Evolutionary conservation across 2,329 filamentous ascomycete genomes (phyloP).

Genomic region (Penicillium sp.): DNA sequence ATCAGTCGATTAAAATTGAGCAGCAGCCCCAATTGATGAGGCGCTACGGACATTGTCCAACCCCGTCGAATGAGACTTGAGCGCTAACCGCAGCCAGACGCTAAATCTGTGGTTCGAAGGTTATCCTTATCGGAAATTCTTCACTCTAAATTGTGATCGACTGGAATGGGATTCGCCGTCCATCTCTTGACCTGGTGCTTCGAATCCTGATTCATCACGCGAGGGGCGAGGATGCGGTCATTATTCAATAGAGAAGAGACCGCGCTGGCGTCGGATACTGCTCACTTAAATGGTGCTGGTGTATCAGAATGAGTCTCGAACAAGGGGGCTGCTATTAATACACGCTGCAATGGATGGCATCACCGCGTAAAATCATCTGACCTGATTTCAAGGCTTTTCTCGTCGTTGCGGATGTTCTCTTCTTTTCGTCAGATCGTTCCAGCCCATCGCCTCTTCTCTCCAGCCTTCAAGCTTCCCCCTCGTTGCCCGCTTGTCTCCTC

Average conservation of each 20-base stretch:
- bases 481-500: not conserved
- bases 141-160: constrained; percentile 6
- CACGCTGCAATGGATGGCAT: constrained; percentile 5
- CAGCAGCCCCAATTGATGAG: not conserved
- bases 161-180: not conserved
- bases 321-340: constrained; percentile 20
- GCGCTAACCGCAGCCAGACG: constrained; percentile 4
- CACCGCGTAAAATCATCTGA: constrained; percentile 14
- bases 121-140: constrained; percentile 7
- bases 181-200: not conserved
- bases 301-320: constrained; percentile 8
- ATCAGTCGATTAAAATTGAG: not conserved
- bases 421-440: not conserved
- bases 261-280: not conserved
- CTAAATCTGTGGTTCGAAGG: constrained; percentile 1
- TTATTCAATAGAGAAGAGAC: not conserved
- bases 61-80: not conserved
- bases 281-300: constrained; percentile 1
- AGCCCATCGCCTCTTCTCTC: not conserved
- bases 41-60: not conserved
- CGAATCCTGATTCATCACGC: not conserved
- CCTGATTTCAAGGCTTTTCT: constrained; percentile 4
- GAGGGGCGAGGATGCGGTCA: not conserved
- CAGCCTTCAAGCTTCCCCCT: not conserved
- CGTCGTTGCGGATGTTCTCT: not conserved